Evolutionary conservation across 345 rosid genomes (phyloP), one percentile per base, ranked within the genome.

Genomic region (Eucalyptus erythrocorys): DNA sequence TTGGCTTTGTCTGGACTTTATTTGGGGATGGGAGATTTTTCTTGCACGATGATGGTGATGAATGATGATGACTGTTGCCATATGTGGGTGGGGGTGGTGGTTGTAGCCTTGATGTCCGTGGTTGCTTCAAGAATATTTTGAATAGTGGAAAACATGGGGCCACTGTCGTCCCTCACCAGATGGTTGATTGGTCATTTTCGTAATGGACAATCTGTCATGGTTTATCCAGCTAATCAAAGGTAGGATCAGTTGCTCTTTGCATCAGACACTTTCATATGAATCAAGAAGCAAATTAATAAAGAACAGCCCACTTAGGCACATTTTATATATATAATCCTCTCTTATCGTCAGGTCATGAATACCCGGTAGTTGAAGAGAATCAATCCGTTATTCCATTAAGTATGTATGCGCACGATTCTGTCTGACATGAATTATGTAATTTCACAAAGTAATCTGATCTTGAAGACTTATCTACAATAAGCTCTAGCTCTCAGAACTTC

Each of bases 211-310:
- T 82, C 59, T 89, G 90, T 88, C 92, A 59, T 82, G 64, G 80
- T 87, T 85, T 15, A 53, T 90, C 91, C 90, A 91, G 93, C 91
- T 91, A 88, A 79, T 76, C 87, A 48, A 89, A 66, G 51, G 48
- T 34, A 79, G 48, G 43, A 32, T 32, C 80, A 32, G 80, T 37
- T 21, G 82, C 45, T 21, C 27, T 71, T 30, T 22, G 85, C 82
- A 71, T 71, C 45, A 71, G 45, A 37, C 26, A 24, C 82, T 37
- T 37, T 34, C 82, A 17, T 19, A 19, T 3, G 82, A 71, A 40
- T 37, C 27, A 37, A 37, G 82, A 37, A 71, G 82, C 27, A 21
- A 19, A 40, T 12, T 19, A 3, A 10, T 19, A 37, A 71, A 37
- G 27, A 71, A 71, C 82, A 71, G 82, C 45, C 82, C 82, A 76